These are phyloP conservation scores for Fusarium sp. DNA, from an alignment of 2,329 filamentous ascomycete genomes.

Conservation along the genomic window DNA sequence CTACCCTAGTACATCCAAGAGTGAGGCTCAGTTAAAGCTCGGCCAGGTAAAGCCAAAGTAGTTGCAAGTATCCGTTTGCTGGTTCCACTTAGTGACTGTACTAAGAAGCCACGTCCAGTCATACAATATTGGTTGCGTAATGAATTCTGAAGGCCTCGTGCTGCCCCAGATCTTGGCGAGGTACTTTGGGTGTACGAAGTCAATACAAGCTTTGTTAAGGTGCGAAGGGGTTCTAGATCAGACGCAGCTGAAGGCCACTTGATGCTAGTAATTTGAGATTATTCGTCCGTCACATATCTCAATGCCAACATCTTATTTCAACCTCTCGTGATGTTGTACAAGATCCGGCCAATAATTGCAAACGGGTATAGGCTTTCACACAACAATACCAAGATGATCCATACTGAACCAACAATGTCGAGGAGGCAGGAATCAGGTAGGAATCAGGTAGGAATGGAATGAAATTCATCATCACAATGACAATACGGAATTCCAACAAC, in stretches of 20 bases:
- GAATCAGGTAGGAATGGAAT: too few relatives aligned
- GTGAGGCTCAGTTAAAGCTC: slow-evolving; percentile 34
- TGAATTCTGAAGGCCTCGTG: slow-evolving; percentile 39
- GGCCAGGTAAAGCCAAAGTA: slow-evolving; percentile 34
- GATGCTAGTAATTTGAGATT: slow-evolving; percentile 6
- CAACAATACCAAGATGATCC: background rate
- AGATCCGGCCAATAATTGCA: slow-evolving; percentile 11
- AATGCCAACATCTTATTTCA: background rate
- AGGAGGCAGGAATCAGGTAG: background rate
- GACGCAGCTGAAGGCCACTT: slow-evolving; percentile 9
- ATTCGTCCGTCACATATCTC: slow-evolving; percentile 18
- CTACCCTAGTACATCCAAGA: slow-evolving; percentile 4
- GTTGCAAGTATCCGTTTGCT: slow-evolving; percentile 32
- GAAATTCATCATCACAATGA: background rate
- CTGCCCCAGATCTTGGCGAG: slow-evolving; percentile 43
- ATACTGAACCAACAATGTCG: background rate
- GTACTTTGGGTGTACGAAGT: slow-evolving; percentile 36
- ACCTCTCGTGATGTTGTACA: background rate
- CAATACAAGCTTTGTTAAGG: slow-evolving; percentile 38
- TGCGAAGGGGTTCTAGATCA: slow-evolving; percentile 11
- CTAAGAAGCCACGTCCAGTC: slow-evolving; percentile 31
- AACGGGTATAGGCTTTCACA: background rate
- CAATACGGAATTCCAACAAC: background rate
- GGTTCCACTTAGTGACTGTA: slow-evolving; percentile 31
- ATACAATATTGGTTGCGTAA: slow-evolving; percentile 38